Conservation (phyloP, 306 rosid species). For the Vigna angularis region DNA sequence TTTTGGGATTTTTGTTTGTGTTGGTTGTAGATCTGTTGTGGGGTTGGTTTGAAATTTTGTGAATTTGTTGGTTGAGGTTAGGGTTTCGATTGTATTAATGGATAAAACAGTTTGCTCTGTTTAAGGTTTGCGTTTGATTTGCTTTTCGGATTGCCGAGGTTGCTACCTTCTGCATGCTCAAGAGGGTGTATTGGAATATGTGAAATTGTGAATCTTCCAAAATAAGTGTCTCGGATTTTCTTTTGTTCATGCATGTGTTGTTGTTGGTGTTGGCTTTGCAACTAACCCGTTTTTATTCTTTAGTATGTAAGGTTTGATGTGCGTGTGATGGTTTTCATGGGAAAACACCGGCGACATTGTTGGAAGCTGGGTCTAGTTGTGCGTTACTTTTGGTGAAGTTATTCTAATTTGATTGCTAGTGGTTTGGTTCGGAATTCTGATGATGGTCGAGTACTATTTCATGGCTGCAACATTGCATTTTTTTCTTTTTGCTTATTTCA, state of each 20-base stretch:
- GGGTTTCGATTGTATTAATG: slow-evolving; percentile 46
- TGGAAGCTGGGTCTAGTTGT: slow-evolving; percentile 14
- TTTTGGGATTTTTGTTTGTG: slow-evolving; percentile 23
- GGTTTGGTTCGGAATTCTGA: background rate
- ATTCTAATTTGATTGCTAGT: background rate
- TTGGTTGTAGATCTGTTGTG: slow-evolving; percentile 42
- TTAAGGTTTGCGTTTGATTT: slow-evolving; percentile 28
- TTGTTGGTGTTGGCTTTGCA: slow-evolving; percentile 7
- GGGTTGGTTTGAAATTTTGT: slow-evolving; percentile 31
- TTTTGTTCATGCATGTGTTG: slow-evolving; percentile 21
- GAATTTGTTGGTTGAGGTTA: slow-evolving; percentile 33
- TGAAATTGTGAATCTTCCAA: slow-evolving; percentile 13
- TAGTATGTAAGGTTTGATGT: slow-evolving; percentile 1
- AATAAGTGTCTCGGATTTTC: background rate
- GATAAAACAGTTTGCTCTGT: slow-evolving; percentile 35
- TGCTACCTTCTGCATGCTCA: background rate
- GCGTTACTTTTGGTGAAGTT: background rate
- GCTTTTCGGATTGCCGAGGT: background rate
- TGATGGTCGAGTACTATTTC: background rate
- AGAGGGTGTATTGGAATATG: slow-evolving; percentile 9
- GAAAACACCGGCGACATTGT: background rate
- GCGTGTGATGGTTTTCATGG: slow-evolving; percentile 19
- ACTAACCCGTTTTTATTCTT: background rate
- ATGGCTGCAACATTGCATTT: background rate
- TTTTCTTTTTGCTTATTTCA: background rate